Base-by-base conservation (phyloP, 202 grass and related monocot species). In the Elaeis oleifera region DNA sequence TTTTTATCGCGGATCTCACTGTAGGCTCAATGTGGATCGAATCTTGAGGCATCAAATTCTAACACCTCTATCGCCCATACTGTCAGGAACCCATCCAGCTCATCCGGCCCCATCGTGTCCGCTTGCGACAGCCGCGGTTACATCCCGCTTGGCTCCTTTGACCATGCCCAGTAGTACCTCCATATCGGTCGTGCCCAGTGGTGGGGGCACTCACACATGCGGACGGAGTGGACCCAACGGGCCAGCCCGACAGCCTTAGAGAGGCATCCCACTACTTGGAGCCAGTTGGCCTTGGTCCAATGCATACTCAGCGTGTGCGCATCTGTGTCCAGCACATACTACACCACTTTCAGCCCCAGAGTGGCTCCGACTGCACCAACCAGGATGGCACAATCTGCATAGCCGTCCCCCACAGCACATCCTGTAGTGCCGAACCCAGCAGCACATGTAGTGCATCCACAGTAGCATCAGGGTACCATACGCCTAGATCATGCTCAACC, bases 391-490 rank as follows among this genome's bases (percentile, higher is more conserved):
- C 94, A 25, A 82, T 83, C 55, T 84, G 88, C 94, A 99, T 99
- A 13, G 94, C 94, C 23, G 94, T 99, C 72, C 92, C 88, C 5
- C 94, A 74, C 2, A 99, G 82, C 69, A 90, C 83, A 80, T 99
- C 94, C 79, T 99, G 94, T 80, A 89, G 94, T 50, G 82, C 77
- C 0, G 88, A 61, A 0, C 80, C 82, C 4, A 99, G 74, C n/a
- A 88, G 88, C 84, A 79, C 11, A 99, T 82, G 80, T 99, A 92
- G 82, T 99, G 94, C 94, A 99, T 99, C 17, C 88, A 81, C 0
- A 88, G 94, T 14, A 99, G 77, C 72, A 99, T 81, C 16, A 88
- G 94, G 74, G 73, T 72, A 4, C 76, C 80, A 65, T 99, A 99
- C 0, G 88, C 81, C 77, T 86, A 85, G 60, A 99, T 63, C 24